These are phyloP conservation scores for Tricholoma furcatifolium DNA, from an alignment of 768 basidiomycete species.

Conservation along the genomic window DNA sequence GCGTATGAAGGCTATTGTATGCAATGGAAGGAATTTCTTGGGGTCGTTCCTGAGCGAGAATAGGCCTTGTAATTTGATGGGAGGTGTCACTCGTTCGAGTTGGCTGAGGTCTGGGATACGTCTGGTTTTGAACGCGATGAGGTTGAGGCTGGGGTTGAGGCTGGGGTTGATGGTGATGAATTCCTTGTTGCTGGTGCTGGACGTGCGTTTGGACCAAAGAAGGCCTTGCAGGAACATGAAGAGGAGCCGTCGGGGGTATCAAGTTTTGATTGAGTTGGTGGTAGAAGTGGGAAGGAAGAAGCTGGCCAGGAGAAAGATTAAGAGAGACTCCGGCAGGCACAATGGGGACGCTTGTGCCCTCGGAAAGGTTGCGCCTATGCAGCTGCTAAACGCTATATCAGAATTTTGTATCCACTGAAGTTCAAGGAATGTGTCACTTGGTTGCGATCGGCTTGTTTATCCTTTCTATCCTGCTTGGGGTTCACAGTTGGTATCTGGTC, in stretches of 20 bases:
- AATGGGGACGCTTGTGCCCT: conserved; percentile 20
- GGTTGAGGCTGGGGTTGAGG: conserved; percentile 2
- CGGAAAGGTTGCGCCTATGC: conserved; percentile 5
- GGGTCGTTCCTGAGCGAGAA: neutral
- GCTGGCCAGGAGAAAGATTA: conserved; percentile 54
- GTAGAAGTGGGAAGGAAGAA: conserved; percentile 41
- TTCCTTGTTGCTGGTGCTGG: neutral
- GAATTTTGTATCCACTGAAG: neutral
- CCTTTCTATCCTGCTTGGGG: conserved; percentile 5
- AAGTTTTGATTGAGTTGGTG: conserved; percentile 4
- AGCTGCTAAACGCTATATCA: conserved; percentile 1
- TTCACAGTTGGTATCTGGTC: neutral
- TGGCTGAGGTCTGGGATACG: conserved; percentile 8
- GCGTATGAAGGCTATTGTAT: neutral
- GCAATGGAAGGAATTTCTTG: neutral
- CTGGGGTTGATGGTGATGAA: conserved; percentile 2
- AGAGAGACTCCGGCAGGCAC: conserved; percentile 42
- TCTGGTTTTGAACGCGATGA: neutral
- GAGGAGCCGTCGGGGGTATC: neutral
- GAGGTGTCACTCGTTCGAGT: conserved; percentile 1
- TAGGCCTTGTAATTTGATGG: neutral
- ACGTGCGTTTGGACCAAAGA: conserved; percentile 2
- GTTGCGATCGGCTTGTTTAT: neutral
- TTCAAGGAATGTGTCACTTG: conserved; percentile 7
- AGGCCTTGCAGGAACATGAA: conserved; percentile 9